Base-by-base conservation (phyloP, 495 filamentous ascomycete species). In the Tuber microsphaerosporum region DNA sequence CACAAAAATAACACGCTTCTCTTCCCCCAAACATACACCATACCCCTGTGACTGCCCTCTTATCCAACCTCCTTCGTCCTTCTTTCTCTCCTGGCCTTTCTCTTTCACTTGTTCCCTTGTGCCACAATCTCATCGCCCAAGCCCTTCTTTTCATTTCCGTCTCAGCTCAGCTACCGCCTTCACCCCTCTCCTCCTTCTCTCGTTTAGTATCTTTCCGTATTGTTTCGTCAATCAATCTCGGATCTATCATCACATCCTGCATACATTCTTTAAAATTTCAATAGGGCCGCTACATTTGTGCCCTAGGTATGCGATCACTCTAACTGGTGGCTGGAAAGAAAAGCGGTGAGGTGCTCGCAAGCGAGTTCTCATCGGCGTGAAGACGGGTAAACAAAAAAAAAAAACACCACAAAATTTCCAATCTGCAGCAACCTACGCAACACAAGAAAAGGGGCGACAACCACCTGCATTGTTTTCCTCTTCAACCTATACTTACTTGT, bases 111-210 rank as follows among this genome's bases (percentile, higher is more conserved):
- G 4, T 65, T 17, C 56, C 48, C 48, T 14, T 34, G 56, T 34
- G 42, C 76, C 78, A 79, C 77, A 65, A 79, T 79, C 77, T 79
- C 77, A 79, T 79, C 77, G 76, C 44, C 56, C 43, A 42, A 75
- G 69, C 69, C 75, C 73, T n/a, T 61, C 26, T 61, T 3, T 8
- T 26, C 51, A 61, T 61, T 61, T 61, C 26, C 56, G 12, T 65
- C 56, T 65, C 56, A 65, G 56, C 56, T 65, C 48, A 56, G 22
- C 48, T 77, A 75, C 75, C 51, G 42, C 45, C 69, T 37, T 75
- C 78, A 45, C 73, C 75, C 31, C 72, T 71, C 44, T 65, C 51
- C 72, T 78, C 72, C 43, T 45, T 70, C 70, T 46, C 61, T 65
- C 56, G n/a, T 65, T 65, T 65, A 10, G 56, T 31, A 31, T 26